phyloP scores from a whole-genome alignment of 768 basidiomycete genomes.

The Termitomyces sp. region DNA sequence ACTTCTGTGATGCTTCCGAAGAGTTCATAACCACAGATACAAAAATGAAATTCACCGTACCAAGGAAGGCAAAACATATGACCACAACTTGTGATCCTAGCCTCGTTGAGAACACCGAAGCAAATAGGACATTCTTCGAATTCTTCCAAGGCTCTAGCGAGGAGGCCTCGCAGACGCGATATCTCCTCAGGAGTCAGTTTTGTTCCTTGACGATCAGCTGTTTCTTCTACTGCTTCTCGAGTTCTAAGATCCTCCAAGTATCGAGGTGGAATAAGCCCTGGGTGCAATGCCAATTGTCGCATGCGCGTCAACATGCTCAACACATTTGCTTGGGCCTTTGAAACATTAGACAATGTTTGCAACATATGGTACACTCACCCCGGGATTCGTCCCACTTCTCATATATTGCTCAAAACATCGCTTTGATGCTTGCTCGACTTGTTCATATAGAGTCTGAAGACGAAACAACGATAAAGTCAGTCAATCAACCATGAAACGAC shows the following conservation, averaged over 20 bases:
- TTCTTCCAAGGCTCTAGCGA: constrained; percentile 71
- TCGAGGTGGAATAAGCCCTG: constrained; percentile 63
- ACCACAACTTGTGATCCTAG: constrained; percentile 68
- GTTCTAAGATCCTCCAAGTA: constrained; percentile 62
- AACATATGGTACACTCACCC: constrained; percentile 27
- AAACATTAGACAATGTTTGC: background rate
- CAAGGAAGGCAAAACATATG: constrained; percentile 73
- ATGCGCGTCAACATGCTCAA: constrained; percentile 83
- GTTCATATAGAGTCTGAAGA: constrained; percentile 50
- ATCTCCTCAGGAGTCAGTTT: constrained; percentile 51
- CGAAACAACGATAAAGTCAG: constrained; percentile 20
- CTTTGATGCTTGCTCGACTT: constrained; percentile 58
- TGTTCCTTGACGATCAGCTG: constrained; percentile 19
- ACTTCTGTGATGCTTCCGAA: constrained; percentile 59
- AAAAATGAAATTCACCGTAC: constrained; percentile 27
- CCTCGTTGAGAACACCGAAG: constrained; percentile 52
- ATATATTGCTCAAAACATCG: constrained; percentile 58
- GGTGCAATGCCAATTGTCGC: constrained; percentile 78
- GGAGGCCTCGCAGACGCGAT: constrained; percentile 46
- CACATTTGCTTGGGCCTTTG: constrained; percentile 62
- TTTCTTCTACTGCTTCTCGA: constrained; percentile 30
- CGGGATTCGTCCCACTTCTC: constrained; percentile 32
- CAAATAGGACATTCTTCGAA: constrained; percentile 82
- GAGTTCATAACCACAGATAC: background rate
- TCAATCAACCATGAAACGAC: background rate